Evolutionary conservation across 345 rosid species (phyloP).

Genomic region (Ricinus communis): DNA sequence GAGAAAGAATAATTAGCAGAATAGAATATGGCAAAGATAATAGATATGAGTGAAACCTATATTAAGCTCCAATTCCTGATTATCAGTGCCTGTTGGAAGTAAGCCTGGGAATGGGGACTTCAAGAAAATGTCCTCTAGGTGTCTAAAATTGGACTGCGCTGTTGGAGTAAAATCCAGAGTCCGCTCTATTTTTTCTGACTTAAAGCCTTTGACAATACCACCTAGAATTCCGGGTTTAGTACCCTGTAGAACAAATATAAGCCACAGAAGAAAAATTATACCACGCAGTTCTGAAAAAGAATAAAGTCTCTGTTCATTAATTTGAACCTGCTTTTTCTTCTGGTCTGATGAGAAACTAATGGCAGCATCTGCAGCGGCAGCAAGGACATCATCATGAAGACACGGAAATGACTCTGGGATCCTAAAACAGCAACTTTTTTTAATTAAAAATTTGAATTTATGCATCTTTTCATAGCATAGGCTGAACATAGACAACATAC

Average conservation of each 20-base stretch:
- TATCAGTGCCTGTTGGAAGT: conserved; percentile 8
- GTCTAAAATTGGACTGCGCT: conserved; percentile 15
- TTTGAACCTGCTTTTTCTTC: conserved; percentile 30
- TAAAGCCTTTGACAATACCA: conserved; percentile 36
- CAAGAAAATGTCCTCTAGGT: conserved; percentile 21
- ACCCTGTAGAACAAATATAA: conserved; percentile 32
- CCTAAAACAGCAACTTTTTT: conserved; percentile 15
- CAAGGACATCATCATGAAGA: conserved; percentile 34
- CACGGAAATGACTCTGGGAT: conserved; percentile 24
- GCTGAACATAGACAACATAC: conserved; percentile 27
- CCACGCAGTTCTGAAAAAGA: neutral
- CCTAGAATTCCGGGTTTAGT: conserved; percentile 39
- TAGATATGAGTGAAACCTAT: conserved; percentile 25
- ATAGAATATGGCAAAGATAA: neutral
- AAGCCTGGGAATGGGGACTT: conserved; percentile 18
- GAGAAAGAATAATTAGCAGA: neutral
- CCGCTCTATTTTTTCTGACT: conserved; percentile 13
- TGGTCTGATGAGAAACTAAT: conserved; percentile 25
- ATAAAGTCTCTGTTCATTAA: neutral
- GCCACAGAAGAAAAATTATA: neutral
- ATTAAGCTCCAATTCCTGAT: conserved; percentile 22
- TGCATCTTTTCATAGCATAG: neutral
- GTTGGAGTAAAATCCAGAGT: neutral
- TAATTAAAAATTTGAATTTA: conserved; percentile 13
- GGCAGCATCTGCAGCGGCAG: conserved; percentile 34